Conservation (phyloP, 2,329 filamentous ascomycete species). For the Ilyonectria destructans region DNA sequence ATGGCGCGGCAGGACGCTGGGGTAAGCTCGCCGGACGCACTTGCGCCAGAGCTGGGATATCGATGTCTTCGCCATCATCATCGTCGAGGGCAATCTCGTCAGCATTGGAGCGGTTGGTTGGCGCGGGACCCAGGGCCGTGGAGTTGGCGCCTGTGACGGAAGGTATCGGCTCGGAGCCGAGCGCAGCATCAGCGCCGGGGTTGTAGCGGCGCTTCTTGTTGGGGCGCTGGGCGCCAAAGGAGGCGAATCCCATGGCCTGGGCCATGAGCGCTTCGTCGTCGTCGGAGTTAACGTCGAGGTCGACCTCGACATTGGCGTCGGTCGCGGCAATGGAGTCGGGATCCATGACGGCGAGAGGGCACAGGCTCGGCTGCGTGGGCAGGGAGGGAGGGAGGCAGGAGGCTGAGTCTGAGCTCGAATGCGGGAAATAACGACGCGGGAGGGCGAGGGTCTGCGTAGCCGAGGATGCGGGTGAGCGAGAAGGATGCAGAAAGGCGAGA, state of each 20-base stretch:
- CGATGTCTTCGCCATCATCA: constrained; percentile 56
- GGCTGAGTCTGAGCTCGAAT: not conserved
- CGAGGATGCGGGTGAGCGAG: constrained; percentile 22
- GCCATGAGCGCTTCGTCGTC: constrained; percentile 71
- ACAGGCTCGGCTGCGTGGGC: not conserved
- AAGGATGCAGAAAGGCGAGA: constrained; percentile 27
- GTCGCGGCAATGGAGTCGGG: constrained; percentile 9
- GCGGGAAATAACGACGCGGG: not conserved
- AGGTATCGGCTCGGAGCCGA: constrained; percentile 50
- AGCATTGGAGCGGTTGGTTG: constrained; percentile 51
- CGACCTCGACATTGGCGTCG: constrained; percentile 23
- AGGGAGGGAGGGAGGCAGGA: not conserved
- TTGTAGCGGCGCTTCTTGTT: constrained; percentile 81
- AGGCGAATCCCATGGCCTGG: constrained; percentile 81
- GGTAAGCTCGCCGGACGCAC: constrained; percentile 55
- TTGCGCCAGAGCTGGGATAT: constrained; percentile 41
- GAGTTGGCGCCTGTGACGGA: constrained; percentile 55
- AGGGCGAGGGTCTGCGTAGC: constrained; percentile 13
- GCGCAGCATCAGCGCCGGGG: constrained; percentile 64
- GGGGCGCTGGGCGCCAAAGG: constrained; percentile 73
- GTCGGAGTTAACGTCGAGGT: constrained; percentile 42
- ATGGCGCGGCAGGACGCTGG: constrained; percentile 49
- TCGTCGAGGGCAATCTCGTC: constrained; percentile 65
- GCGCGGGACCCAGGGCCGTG: constrained; percentile 53
- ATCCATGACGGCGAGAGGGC: constrained; percentile 21